Evolutionary conservation across 257 asterid genomes (phyloP).

Genomic region (Nemophila menziesii): DNA sequence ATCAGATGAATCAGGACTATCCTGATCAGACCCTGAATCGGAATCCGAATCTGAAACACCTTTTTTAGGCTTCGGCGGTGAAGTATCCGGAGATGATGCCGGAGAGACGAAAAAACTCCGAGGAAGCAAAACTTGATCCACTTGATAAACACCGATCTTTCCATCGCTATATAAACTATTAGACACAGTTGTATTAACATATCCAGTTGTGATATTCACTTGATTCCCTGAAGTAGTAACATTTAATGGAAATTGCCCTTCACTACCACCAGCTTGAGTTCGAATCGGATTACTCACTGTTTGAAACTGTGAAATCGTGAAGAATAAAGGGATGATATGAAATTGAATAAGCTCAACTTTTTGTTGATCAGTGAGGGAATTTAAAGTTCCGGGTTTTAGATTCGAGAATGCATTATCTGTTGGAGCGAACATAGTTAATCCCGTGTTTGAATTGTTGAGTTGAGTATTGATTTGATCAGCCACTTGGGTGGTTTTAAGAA

Average conservation of each 20-base stretch:
- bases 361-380: constrained; percentile 28
- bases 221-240: constrained; percentile 28
- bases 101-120: constrained; percentile 29
- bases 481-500: constrained; percentile 38
- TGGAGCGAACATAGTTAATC: constrained; percentile 37
- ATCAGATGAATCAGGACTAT: constrained; percentile 16
- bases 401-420: constrained; percentile 30
- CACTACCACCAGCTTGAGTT: constrained; percentile 43
- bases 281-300: constrained; percentile 36
- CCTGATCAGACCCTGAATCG: background rate
- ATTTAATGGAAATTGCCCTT: constrained; percentile 25
- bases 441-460: constrained; percentile 34
- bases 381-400: constrained; percentile 30
- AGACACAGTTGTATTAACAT: constrained; percentile 29
- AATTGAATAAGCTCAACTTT: constrained; percentile 31
- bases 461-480: constrained; percentile 33
- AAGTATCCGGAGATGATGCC: constrained; percentile 47
- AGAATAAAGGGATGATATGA: constrained; percentile 28
- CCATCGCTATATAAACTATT: constrained; percentile 26
- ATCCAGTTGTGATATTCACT: constrained; percentile 41
- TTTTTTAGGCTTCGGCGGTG: constrained; percentile 24
- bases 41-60: constrained; percentile 5
- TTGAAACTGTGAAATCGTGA: constrained; percentile 29
- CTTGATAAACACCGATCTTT: constrained; percentile 39
- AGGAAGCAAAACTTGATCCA: constrained; percentile 40